These are phyloP conservation scores for Plantago lanceolata DNA, from an alignment of 305 asterid genomes.

Conservation along the genomic window DNA sequence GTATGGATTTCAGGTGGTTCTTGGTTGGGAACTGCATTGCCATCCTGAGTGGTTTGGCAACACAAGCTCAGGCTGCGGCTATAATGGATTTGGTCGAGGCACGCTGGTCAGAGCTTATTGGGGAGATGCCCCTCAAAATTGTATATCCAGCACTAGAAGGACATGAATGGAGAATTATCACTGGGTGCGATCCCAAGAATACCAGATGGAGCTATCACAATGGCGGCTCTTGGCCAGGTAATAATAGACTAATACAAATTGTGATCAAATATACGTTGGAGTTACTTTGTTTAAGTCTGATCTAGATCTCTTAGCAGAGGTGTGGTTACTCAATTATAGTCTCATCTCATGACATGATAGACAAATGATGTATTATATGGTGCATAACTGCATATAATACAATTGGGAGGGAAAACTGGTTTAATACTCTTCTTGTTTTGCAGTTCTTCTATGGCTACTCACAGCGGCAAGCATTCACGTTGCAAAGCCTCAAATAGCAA, in stretches of 20 bases:
- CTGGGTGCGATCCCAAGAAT: constrained; percentile 64
- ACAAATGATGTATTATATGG: neutral
- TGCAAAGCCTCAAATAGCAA: constrained; percentile 57
- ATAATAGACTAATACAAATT: neutral
- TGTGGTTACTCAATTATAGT: neutral
- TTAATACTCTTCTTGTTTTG: constrained; percentile 25
- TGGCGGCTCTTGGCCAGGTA: constrained; percentile 76
- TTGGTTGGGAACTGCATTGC: constrained; percentile 55
- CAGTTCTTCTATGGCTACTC: constrained; percentile 63
- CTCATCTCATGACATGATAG: neutral
- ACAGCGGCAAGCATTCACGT: constrained; percentile 71
- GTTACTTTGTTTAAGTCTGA: neutral
- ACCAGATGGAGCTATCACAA: constrained; percentile 68
- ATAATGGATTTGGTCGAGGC: constrained; percentile 62
- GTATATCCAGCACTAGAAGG: constrained; percentile 57
- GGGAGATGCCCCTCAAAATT: constrained; percentile 62
- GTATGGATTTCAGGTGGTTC: constrained; percentile 70
- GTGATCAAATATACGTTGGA: neutral
- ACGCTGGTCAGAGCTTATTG: constrained; percentile 52
- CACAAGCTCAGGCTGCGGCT: constrained; percentile 51
- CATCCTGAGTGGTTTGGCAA: constrained; percentile 51
- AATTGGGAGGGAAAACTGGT: neutral
- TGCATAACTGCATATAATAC: no score
- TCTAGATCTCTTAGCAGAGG: neutral
- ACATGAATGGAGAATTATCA: constrained; percentile 52